phyloP scores from a whole-genome alignment of 495 filamentous ascomycete genomes.

The Neurospora sp. region DNA sequence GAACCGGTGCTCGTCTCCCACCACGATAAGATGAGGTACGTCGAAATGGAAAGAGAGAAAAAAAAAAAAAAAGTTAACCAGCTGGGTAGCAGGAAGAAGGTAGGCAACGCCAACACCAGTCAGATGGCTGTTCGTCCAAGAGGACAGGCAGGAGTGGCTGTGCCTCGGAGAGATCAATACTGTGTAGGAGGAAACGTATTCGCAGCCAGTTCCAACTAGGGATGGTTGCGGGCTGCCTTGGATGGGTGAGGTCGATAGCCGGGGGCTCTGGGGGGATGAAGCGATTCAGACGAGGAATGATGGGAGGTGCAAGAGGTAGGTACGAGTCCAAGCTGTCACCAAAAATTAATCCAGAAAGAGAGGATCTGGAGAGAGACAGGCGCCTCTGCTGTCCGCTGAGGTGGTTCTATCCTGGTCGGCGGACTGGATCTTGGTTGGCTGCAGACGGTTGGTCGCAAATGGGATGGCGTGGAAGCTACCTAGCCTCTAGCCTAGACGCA shows the following conservation, averaged over 20 bases:
- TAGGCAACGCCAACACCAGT: not conserved
- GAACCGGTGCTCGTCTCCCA: not conserved
- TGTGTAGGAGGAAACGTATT: not conserved
- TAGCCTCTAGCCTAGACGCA: not conserved
- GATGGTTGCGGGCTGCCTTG: not conserved
- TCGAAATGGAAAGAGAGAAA: conserved; percentile 6
- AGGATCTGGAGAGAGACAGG: not conserved
- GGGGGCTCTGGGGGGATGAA: not conserved
- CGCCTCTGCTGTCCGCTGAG: not conserved
- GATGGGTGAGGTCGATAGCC: not conserved
- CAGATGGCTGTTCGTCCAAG: not conserved
- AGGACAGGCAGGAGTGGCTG: not conserved
- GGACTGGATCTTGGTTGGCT: not conserved
- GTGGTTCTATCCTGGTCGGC: not conserved
- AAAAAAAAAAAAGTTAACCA: conserved; percentile 15
- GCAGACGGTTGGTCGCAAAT: not conserved
- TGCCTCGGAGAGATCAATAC: not conserved
- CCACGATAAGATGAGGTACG: not conserved
- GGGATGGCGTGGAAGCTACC: not conserved
- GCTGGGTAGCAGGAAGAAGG: conserved; percentile 1
- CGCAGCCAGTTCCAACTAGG: not conserved
- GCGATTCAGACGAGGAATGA: not conserved
- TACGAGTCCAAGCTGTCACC: not conserved
- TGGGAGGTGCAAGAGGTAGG: not conserved
- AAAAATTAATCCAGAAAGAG: not conserved